Evolutionary conservation across 768 basidiomycete genomes (phyloP), one percentile per base, ranked within the genome.

Genomic region (Lentinula lateritia): DNA sequence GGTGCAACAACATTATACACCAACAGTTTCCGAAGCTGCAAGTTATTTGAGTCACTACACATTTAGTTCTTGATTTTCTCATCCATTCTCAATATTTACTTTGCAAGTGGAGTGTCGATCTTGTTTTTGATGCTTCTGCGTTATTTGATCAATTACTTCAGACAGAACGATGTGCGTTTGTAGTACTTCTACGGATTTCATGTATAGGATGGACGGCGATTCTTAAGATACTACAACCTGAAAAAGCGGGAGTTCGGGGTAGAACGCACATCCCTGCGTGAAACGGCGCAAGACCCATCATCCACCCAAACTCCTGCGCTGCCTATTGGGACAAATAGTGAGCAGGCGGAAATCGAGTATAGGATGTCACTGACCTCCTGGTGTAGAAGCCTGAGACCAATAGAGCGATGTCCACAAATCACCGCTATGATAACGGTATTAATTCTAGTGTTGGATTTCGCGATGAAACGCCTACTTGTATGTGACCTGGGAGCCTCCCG

Each of bases 401-500:
- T 32, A 60, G 20, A 50, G 48, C 28, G 48, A 42, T 10, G 38
- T 41, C 59, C 59, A 60, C 39, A 53, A 32, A 38, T 60, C 34
- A 10, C 50, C 48, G 28, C 59, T 60, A 20, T 3, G 35, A 32
- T 6, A 52, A 16, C 6, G 7, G 52, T 2, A 28, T 60, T 13
- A 38, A 34, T 20, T 41, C 23, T 41, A 1, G 10, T 20, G 41
- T 15, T 35, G 43, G 9, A 32, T 15, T 39, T 18, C 36, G 20
- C 12, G 5, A 28, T 10, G 32, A 23, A 34, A 20, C 1, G 41
- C 59, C 52, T 18, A 60, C 59, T 52, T 60, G 50, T 13, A 60
- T 39, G 38, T 39, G 10, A 52, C 59, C 41, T 60, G 48, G 13
- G 48, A 50, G n/a, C 59, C 59, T 50, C 59, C 59, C 8, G 12